Percentiles rank a stretch among this genome's conserved stretches.
phyloP scores from a whole-genome alignment of 1,284 basidiomycete genomes.

The Neotropicomus parvogracilis region DNA sequence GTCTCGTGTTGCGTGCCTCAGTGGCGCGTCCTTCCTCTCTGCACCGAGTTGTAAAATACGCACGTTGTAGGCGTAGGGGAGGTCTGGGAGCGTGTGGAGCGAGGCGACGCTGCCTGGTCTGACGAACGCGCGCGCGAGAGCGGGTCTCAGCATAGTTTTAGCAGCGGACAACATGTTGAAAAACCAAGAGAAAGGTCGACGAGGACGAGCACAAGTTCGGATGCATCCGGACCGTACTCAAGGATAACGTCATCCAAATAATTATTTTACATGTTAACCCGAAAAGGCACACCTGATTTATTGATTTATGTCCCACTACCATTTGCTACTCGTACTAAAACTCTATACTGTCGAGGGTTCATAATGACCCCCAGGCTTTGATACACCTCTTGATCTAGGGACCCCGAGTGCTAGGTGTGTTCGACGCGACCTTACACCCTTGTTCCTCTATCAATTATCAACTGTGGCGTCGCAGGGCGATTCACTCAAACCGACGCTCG shows the following conservation, averaged over 20 bases:
- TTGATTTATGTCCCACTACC: not conserved
- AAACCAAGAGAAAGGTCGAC: not conserved
- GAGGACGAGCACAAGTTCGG: not conserved
- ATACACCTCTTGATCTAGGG: not conserved
- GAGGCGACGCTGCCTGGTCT: conserved; percentile 36
- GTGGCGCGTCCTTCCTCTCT: not conserved
- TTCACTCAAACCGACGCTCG: conserved; percentile 3
- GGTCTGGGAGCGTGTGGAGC: conserved; percentile 74
- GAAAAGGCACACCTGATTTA: not conserved
- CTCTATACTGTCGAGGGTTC: conserved; percentile 22
- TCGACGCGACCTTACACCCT: conserved; percentile 7
- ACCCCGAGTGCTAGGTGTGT: not conserved
- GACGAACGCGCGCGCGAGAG: conserved; percentile 40
- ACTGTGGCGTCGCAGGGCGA: no score
- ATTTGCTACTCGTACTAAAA: conserved; percentile 7
- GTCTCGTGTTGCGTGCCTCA: not conserved
- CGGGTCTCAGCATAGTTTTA: conserved; percentile 39
- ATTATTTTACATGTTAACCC: not conserved
- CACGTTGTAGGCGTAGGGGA: conserved; percentile 91
- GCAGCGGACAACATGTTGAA: conserved; percentile 47
- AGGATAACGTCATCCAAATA: conserved; percentile 21
- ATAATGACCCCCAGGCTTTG: not conserved
- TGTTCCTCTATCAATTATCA: conserved; percentile 12
- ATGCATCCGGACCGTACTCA: no score
- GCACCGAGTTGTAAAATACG: conserved; percentile 22